These are phyloP conservation scores for Abortiporus biennis DNA, from an alignment of 1,284 basidiomycete genomes.

Conservation along the genomic window DNA sequence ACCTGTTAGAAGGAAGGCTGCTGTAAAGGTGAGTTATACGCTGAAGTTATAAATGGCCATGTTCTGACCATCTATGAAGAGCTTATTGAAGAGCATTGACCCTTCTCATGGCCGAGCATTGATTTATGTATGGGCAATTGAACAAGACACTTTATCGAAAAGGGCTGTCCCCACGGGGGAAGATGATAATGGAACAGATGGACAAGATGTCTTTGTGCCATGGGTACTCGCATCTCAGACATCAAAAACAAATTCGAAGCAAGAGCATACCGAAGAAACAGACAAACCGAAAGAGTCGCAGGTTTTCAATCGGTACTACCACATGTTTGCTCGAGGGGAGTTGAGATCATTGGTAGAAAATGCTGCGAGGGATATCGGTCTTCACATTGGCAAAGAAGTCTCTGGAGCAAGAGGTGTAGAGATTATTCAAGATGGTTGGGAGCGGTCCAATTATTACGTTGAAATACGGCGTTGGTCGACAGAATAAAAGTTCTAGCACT, in stretches of 20 bases:
- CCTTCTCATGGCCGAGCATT: conserved; percentile 70
- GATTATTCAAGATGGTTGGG: conserved; percentile 78
- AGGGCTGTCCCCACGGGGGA: conserved; percentile 36
- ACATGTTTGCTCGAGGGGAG: conserved; percentile 85
- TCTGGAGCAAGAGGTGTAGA: conserved; percentile 41
- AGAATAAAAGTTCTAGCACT: no score
- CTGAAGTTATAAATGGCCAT: not conserved
- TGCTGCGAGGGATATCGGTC: conserved; percentile 56
- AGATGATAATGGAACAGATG: conserved; percentile 9
- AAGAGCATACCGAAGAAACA: conserved; percentile 10
- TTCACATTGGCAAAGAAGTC: conserved; percentile 30
- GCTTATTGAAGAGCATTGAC: conserved; percentile 60
- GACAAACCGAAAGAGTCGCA: conserved; percentile 17
- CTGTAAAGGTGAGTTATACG: conserved; percentile 58
- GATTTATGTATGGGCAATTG: conserved; percentile 98
- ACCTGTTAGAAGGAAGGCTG: conserved; percentile 57
- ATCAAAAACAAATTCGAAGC: conserved; percentile 13
- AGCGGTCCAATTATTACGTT: conserved; percentile 79
- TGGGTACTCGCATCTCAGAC: conserved; percentile 45
- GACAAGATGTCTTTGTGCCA: conserved; percentile 69
- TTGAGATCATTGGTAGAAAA: conserved; percentile 52
- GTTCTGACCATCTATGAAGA: conserved; percentile 30
- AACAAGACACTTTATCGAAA: conserved; percentile 84
- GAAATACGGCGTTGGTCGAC: conserved; percentile 61
- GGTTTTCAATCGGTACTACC: conserved; percentile 86